Conservation (phyloP, 371 early-diverging fungal genomes). For the Ordospora pajunii region DNA sequence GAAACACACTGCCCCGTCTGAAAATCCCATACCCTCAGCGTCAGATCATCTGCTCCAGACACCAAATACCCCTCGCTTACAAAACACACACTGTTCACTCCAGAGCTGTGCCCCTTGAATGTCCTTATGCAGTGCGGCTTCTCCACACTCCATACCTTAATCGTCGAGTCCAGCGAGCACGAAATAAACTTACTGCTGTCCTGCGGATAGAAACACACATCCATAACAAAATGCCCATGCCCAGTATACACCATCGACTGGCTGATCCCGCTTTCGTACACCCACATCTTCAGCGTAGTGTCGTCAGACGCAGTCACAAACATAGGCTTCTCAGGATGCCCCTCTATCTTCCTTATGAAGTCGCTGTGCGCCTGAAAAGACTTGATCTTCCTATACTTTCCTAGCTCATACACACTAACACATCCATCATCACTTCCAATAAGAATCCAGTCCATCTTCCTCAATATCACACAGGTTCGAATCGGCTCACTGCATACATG, state of each 20-base stretch:
- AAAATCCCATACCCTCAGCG: conserved; percentile 51
- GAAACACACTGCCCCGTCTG: conserved; percentile 28
- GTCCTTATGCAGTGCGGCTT: conserved; percentile 23
- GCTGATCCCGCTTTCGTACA: conserved; percentile 32
- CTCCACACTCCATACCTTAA: conserved; percentile 50
- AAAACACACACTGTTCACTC: conserved; percentile 34
- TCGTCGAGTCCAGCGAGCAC: conserved; percentile 51
- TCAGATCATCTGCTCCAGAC: conserved; percentile 55
- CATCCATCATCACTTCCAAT: conserved; percentile 57
- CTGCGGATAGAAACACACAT: conserved; percentile 39
- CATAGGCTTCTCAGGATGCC: conserved; percentile 31
- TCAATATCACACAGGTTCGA: conserved; percentile 43
- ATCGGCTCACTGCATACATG: conserved; percentile 51
- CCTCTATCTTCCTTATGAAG: conserved; percentile 56
- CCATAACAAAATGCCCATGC: conserved; percentile 60
- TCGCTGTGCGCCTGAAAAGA: conserved; percentile 55
- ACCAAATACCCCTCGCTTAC: conserved; percentile 42
- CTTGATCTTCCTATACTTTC: conserved; percentile 42
- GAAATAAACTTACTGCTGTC: conserved; percentile 45
- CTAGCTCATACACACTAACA: conserved; percentile 38
- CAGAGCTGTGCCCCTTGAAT: conserved; percentile 39
- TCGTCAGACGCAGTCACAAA: conserved; percentile 58
- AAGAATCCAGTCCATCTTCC: conserved; percentile 36
- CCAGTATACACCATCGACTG: conserved; percentile 39
- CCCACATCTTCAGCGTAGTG: conserved; percentile 52